Base-by-base conservation (phyloP, 2,329 filamentous ascomycete species). In the Amauroascus verrucosus region DNA sequence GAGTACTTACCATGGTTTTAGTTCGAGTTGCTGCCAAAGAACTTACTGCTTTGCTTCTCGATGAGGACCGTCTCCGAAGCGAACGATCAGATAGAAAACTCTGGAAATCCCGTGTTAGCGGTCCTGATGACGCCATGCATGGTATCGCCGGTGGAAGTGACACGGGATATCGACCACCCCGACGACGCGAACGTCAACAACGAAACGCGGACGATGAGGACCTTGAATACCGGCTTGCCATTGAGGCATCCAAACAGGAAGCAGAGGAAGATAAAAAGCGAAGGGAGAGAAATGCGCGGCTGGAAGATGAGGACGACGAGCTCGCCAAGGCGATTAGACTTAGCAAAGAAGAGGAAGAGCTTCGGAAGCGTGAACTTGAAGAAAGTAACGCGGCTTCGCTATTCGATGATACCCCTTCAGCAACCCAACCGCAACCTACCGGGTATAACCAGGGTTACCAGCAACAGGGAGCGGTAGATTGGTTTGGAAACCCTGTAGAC, bases 361-460 rank as follows among this genome's bases (percentile, higher is more conserved):
- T 90, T 60, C 84, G 93, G 57, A 85, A 85, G 65, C 83, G 84
- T 56, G 88, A 97, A 69, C 75, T 95, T 51, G 91, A 96, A 67
- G 85, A 91, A 56, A 85, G 77, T 67, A 96, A 95, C 64, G 84
- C 87, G 18, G 78, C 85, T 46, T 83, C 88, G 18, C 77, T 98
- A n/a, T 97, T 98, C 63, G 90, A 95, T 62, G 87, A 95, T 61
- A 75, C 78, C 24, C 77, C 77, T 6, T 70, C 81, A 33, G 70
- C 75, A 3, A 72, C 81, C 51, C 85, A 88, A 62, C 80, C 86
- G 33, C 88, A 90, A 70, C 82, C 81, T 38, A 97, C 90, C 13
- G 91, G 89, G 33, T 89, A 88, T 74, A 97, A 96, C 70, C 90
- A 95, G 72, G 91, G 91, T 45, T 98, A 98, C 65, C 90, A 97